Evolutionary conservation across 345 rosid species (phyloP).

Genomic region (Heritiera littoralis): DNA sequence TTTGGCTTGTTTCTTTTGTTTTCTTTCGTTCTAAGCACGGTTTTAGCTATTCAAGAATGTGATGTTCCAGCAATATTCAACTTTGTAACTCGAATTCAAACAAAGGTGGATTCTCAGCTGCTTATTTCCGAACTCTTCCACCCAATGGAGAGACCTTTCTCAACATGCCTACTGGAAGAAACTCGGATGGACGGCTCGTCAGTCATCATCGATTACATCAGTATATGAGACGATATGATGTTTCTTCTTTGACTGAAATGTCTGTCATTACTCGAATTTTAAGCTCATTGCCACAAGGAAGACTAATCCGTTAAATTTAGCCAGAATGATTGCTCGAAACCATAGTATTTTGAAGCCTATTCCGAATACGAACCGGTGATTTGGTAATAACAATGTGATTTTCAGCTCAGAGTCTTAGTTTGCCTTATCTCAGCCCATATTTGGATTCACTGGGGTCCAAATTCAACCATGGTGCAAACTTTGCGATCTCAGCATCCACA

Average conservation of each 20-base stretch:
- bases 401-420: too few relatives aligned
- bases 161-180: conserved; percentile 40
- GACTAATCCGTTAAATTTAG: too few relatives aligned
- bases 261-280: background rate
- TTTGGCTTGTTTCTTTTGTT: conserved; percentile 2
- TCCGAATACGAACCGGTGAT: too few relatives aligned
- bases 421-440: too few relatives aligned
- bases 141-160: conserved; percentile 43
- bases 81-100: conserved; percentile 58
- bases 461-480: too few relatives aligned
- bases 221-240: too few relatives aligned
- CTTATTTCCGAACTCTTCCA: conserved; percentile 27
- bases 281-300: too few relatives aligned
- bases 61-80: conserved; percentile 49
- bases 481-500: too few relatives aligned
- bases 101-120: conserved; percentile 48
- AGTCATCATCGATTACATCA: conserved; percentile 41
- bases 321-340: background rate
- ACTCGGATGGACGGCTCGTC: conserved; percentile 51
- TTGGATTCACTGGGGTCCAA: too few relatives aligned
- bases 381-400: too few relatives aligned
- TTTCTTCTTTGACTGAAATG: background rate
- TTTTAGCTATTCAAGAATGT: conserved; percentile 14
- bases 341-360: too few relatives aligned
- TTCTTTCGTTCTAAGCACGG: conserved; percentile 4